A percentile compares a stretch with the other conserved stretches of the same genome.
phyloP scores from a whole-genome alignment of 345 rosid genomes.

The Euclidium syriacum region DNA sequence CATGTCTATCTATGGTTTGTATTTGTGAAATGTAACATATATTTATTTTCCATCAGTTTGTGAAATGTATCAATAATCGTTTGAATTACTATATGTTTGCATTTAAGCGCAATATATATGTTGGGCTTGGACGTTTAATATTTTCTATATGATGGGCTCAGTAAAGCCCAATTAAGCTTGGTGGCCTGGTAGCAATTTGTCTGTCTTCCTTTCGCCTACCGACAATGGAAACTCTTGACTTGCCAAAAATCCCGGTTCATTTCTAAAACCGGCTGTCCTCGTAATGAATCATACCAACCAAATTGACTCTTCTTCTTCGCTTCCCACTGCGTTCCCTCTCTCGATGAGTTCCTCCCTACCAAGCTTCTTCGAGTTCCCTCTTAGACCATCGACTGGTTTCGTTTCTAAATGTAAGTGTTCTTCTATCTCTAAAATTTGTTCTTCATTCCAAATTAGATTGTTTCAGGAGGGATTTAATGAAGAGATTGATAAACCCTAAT shows the following conservation, averaged over 20 bases:
- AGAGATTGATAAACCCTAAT: conserved; percentile 15
- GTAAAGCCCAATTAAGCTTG: background rate
- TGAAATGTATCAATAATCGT: no score
- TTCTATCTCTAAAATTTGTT: background rate
- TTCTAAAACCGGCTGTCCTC: background rate
- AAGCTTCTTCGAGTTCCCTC: conserved; percentile 12
- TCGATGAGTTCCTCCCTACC: conserved; percentile 1
- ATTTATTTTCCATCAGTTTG: no score
- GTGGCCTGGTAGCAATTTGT: background rate
- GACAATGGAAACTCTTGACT: background rate
- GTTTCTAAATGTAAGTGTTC: background rate
- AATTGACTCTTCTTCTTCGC: background rate
- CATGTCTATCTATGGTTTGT: background rate
- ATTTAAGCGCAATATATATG: no score
- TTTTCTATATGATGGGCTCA: background rate
- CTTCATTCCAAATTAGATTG: background rate
- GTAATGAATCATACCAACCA: conserved; percentile 14
- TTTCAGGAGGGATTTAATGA: background rate
- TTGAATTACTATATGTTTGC: no score
- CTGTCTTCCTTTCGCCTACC: background rate
- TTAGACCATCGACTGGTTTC: background rate
- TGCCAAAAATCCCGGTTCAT: conserved; percentile 1
- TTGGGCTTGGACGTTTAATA: background rate
- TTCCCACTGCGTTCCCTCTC: background rate
- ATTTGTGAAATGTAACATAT: background rate